These are phyloP conservation scores for Cytospora piceae DNA, from an alignment of 2,329 filamentous ascomycete genomes.

Conservation along the genomic window DNA sequence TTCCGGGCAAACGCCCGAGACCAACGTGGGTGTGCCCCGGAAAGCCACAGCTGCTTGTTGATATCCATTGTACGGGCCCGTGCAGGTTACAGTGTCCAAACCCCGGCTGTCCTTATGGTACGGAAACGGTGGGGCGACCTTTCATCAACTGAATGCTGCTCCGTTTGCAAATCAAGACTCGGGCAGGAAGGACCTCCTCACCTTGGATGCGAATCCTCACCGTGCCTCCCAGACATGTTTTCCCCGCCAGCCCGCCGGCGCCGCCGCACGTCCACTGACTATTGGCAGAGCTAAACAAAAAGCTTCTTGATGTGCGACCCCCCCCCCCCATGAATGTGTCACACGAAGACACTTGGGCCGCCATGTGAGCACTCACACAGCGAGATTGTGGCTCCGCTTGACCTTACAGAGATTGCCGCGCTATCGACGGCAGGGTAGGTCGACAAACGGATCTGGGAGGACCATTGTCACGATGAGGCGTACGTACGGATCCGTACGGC, in stretches of 20 bases:
- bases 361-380: background rate
- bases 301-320: background rate
- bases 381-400: background rate
- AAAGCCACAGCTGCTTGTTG: constrained; percentile 1
- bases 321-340: background rate
- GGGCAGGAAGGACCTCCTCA: background rate
- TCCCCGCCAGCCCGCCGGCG: background rate
- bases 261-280: background rate
- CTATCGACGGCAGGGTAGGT: background rate
- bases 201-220: background rate
- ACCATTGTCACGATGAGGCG: background rate
- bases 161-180: background rate
- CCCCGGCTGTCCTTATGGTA: background rate
- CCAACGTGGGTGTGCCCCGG: constrained; percentile 15
- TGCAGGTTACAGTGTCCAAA: background rate
- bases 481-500: background rate
- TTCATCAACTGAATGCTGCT: background rate
- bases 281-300: background rate
- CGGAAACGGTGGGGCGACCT: background rate
- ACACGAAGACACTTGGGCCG: background rate
- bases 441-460: background rate
- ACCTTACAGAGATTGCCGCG: background rate
- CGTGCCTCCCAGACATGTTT: background rate
- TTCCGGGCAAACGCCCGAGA: constrained; percentile 19
- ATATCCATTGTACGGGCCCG: constrained; percentile 7